phyloP scores from a whole-genome alignment of 176 grass and related monocot species.

The Canna indica region DNA sequence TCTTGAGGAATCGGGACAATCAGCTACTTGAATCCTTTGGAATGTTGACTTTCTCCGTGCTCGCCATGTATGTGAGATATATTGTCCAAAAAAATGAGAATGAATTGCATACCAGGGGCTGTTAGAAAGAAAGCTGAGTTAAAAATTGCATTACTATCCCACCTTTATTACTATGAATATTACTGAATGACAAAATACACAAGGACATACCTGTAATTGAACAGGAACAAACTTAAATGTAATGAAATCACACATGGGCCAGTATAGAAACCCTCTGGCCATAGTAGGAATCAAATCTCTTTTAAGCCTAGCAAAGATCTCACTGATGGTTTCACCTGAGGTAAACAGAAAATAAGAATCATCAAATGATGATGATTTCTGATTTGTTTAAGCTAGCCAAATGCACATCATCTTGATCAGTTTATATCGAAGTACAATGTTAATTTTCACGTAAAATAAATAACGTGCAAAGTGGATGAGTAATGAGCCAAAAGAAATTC shows the following conservation, averaged over 20 bases:
- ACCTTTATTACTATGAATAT: not conserved
- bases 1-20: not conserved
- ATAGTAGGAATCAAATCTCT: slow-evolving; percentile 65
- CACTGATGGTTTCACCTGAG: slow-evolving; percentile 54
- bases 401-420: not conserved
- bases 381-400: not conserved
- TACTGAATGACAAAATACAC: not conserved
- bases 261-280: slow-evolving; percentile 72
- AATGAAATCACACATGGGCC: slow-evolving; percentile 89
- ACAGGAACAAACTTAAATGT: slow-evolving; percentile 93
- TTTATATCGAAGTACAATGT: no score
- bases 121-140: slow-evolving; percentile 29
- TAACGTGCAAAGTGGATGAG: no score
- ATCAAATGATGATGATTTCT: slow-evolving; percentile 6
- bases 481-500: no score
- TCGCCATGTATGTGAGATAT: slow-evolving; percentile 91
- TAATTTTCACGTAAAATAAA: no score
- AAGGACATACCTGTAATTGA: slow-evolving; percentile 63
- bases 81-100: slow-evolving; percentile 95
- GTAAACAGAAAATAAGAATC: slow-evolving; percentile 20
- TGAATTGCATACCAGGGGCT: slow-evolving; percentile 89
- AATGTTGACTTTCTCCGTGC: slow-evolving; percentile 51
- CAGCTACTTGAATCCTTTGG: slow-evolving; percentile 17
- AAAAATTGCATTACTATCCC: no score
- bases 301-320: slow-evolving; percentile 85